phyloP scores from a whole-genome alignment of 208 protist genomes.

The Hexamita inflata region DNA sequence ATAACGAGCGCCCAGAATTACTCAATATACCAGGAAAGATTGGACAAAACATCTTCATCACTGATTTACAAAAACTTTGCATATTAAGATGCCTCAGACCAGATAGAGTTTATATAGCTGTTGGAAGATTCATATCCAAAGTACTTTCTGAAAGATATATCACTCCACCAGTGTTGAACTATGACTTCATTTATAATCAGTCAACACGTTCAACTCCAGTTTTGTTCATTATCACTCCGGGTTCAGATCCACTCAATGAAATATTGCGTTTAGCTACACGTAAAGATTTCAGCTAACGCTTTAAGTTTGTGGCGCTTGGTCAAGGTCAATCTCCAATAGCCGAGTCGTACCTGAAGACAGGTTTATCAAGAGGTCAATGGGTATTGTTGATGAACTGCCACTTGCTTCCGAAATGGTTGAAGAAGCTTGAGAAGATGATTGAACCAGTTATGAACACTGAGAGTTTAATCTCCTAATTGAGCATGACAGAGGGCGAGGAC shows the following conservation, averaged over 20 bases:
- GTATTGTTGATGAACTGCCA: constrained; percentile 82
- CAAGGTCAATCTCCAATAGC: constrained; percentile 87
- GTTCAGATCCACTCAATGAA: constrained; percentile 85
- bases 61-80: constrained; percentile 70
- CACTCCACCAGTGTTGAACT: constrained; percentile 76
- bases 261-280: constrained; percentile 84
- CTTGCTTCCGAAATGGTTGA: constrained; percentile 85
- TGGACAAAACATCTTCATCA: constrained; percentile 12
- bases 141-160: constrained; percentile 73
- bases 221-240: constrained; percentile 89
- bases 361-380: constrained; percentile 81
- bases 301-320: constrained; percentile 79
- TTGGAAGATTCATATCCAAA: constrained; percentile 71
- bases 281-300: constrained; percentile 62
- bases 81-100: constrained; percentile 83
- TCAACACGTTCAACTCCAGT: constrained; percentile 73
- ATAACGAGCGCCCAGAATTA: constrained; percentile 72
- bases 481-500: background rate
- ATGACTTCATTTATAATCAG: constrained; percentile 75
- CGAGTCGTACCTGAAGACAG: constrained; percentile 75
- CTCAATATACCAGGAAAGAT: constrained; percentile 55
- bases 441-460: constrained; percentile 51
- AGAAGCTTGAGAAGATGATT: constrained; percentile 84
- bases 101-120: constrained; percentile 76
- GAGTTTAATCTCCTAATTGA: background rate